Percentiles rank a stretch among this genome's conserved stretches.
Conservation (phyloP, 805 yeast genomes). For the Saturnispora gosingensis region DNA sequence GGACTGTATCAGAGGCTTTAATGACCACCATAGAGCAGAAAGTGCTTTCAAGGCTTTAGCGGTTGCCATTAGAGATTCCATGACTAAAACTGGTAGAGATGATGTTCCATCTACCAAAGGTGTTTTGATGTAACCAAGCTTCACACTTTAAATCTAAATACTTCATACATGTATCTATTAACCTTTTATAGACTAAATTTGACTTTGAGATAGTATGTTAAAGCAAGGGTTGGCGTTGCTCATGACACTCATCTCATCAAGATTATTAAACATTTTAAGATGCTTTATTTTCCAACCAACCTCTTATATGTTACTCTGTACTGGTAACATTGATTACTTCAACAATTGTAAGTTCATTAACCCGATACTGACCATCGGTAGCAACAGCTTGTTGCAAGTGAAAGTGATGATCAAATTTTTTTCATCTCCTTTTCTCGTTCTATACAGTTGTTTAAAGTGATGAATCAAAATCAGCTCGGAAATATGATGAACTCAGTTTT, state of each 20-base stretch:
- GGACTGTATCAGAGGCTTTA: conserved; percentile 85
- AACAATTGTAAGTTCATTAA: too few relatives aligned
- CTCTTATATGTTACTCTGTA: neutral
- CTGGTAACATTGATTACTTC: too few relatives aligned
- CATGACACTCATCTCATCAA: neutral
- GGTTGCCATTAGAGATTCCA: conserved; percentile 81
- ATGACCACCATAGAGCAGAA: conserved; percentile 95
- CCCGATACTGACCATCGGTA: too few relatives aligned
- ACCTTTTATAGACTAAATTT: neutral
- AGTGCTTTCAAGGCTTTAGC: conserved; percentile 96
- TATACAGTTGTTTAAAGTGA: neutral
- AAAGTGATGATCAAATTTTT: neutral
- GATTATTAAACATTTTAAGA: too few relatives aligned
- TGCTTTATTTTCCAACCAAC: neutral
- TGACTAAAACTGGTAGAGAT: conserved; percentile 69
- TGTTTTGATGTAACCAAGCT: conserved; percentile 51
- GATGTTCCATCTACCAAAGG: conserved; percentile 98
- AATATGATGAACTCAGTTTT: neutral
- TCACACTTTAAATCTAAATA: neutral
- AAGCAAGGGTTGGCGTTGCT: neutral
- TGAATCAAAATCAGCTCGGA: neutral
- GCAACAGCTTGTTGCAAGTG: neutral
- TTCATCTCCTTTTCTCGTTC: neutral
- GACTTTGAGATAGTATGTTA: neutral
- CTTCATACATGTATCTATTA: neutral